phyloP scores from a whole-genome alignment of 164 flowering plant species.

The Sedum album region DNA sequence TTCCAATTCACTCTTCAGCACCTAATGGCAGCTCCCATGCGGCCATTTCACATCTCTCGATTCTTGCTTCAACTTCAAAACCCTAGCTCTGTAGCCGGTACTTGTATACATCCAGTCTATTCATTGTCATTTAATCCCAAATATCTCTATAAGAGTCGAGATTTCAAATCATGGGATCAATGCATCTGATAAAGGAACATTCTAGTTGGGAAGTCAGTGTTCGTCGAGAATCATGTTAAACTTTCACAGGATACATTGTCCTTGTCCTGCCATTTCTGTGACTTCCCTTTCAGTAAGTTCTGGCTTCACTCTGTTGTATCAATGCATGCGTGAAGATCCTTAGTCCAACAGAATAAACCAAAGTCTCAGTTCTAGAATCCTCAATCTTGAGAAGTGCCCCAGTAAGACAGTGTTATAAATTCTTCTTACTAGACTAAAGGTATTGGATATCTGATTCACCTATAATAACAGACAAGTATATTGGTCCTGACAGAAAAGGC shows the following conservation, averaged over 20 bases:
- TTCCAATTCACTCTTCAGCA: too few species aligned
- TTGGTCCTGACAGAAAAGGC: neutral
- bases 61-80: too few species aligned
- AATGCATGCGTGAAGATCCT: neutral
- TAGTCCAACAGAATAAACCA: neutral
- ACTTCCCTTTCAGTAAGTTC: neutral
- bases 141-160: too few species aligned
- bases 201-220: neutral
- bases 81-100: too few species aligned
- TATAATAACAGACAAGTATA: neutral
- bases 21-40: too few species aligned
- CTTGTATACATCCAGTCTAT: too few species aligned
- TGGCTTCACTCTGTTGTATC: neutral
- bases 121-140: too few species aligned
- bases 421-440: too few species aligned
- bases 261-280: neutral
- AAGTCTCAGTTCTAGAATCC: neutral
- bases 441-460: neutral
- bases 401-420: too few species aligned
- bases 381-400: neutral
- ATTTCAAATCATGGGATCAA: too few species aligned
- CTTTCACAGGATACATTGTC: neutral
- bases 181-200: too few species aligned
- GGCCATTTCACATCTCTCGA: too few species aligned
- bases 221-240: neutral